phyloP scores from a whole-genome alignment of 2,329 filamentous ascomycete species.

The Karstenula rhodostoma region DNA sequence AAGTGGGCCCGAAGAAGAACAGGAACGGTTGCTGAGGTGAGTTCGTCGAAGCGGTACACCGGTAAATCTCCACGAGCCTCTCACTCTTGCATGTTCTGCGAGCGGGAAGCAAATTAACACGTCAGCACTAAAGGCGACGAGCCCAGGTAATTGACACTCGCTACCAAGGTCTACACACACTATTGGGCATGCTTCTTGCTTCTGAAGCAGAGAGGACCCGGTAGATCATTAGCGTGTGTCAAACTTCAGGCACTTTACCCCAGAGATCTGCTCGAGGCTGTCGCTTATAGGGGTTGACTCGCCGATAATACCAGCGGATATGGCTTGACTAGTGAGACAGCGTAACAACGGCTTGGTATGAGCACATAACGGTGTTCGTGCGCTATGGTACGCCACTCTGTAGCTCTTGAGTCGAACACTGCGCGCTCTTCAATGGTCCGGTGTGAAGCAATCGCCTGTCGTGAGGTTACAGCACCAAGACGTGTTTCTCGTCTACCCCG shows the following conservation, averaged over 20 bases:
- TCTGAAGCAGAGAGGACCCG: neutral
- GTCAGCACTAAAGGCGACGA: slow-evolving; percentile 1
- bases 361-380: neutral
- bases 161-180: slow-evolving; percentile 4
- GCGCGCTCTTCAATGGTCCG: neutral
- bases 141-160: slow-evolving; percentile 3
- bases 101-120: slow-evolving; percentile 6
- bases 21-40: neutral
- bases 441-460: neutral
- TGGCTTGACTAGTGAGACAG: neutral
- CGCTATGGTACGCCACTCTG: neutral
- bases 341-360: neutral
- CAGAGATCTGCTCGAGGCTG: neutral
- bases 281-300: neutral
- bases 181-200: neutral
- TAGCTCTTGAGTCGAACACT: neutral
- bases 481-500: neutral
- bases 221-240: neutral
- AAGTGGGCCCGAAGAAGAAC: neutral
- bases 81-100: neutral
- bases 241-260: neutral
- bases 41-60: neutral
- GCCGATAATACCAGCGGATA: neutral
- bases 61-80: neutral
- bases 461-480: neutral